Percentiles rank a stretch among this genome's conserved stretches.
phyloP scores from a whole-genome alignment of 352 stramenopile genomes.

The Phytophthora pseudosyringae region DNA sequence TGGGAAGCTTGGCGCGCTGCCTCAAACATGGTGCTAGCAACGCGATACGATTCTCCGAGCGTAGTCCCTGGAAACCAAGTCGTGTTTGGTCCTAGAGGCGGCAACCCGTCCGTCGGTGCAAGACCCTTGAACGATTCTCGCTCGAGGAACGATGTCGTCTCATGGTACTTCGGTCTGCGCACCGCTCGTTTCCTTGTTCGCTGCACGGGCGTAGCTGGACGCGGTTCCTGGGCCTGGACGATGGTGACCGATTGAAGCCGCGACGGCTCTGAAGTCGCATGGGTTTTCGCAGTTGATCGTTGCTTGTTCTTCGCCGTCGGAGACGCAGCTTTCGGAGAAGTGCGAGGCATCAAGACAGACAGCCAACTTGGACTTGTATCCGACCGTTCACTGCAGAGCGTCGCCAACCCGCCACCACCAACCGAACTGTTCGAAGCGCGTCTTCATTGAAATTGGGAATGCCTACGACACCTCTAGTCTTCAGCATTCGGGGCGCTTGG shows the following conservation, averaged over 20 bases:
- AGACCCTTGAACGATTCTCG: constrained; percentile 45
- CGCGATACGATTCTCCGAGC: constrained; percentile 46
- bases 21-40: constrained; percentile 50
- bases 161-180: constrained; percentile 51
- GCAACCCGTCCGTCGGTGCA: constrained; percentile 11
- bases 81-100: neutral
- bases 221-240: neutral
- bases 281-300: neutral
- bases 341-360: constrained; percentile 14
- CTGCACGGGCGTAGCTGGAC: constrained; percentile 1
- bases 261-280: neutral
- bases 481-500: constrained; percentile 5
- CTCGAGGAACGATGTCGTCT: constrained; percentile 47
- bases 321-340: constrained; percentile 12
- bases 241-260: neutral
- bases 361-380: constrained; percentile 6
- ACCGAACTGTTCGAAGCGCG: constrained; percentile 1
- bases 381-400: constrained; percentile 32
- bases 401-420: constrained; percentile 8
- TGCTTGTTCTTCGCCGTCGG: constrained; percentile 10
- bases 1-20: constrained; percentile 33
- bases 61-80: constrained; percentile 23
- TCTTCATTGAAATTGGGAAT: neutral
- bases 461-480: constrained; percentile 11
- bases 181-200: constrained; percentile 43